Evolutionary conservation across 305 asterid species (phyloP).

Genomic region (Salvia sclarea): DNA sequence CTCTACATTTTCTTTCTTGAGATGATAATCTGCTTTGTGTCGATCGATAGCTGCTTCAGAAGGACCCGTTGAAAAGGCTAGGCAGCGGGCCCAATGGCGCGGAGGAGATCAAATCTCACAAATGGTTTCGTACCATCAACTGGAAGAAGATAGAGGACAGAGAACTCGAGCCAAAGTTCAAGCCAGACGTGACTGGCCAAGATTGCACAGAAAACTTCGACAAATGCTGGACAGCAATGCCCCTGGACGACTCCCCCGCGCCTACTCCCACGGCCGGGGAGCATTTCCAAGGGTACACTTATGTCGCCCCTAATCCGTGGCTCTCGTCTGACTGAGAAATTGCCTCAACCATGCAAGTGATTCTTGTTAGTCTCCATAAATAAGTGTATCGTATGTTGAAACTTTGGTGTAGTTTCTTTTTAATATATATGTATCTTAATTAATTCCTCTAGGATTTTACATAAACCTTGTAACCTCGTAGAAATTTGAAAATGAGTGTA

Average conservation of each 20-base stretch:
- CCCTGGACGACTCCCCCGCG: slow-evolving; percentile 84
- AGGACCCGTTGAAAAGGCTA: slow-evolving; percentile 71
- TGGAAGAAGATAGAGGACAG: slow-evolving; percentile 78
- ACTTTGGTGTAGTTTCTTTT: neutral
- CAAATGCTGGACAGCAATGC: slow-evolving; percentile 86
- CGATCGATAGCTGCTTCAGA: slow-evolving; percentile 61
- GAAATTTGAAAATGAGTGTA: neutral
- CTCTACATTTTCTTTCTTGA: neutral
- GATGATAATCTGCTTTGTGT: slow-evolving; percentile 12
- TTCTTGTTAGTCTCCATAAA: slow-evolving; percentile 18
- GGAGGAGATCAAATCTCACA: slow-evolving; percentile 75
- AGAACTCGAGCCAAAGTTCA: slow-evolving; percentile 70
- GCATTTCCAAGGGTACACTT: slow-evolving; percentile 83
- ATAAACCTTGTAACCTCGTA: neutral
- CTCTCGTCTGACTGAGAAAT: slow-evolving; percentile 49
- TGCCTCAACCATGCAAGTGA: slow-evolving; percentile 17
- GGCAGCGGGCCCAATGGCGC: slow-evolving; percentile 82
- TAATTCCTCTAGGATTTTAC: neutral
- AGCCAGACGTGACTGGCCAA: slow-evolving; percentile 75
- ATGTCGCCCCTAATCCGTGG: slow-evolving; percentile 82
- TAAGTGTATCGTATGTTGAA: neutral
- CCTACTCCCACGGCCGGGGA: slow-evolving; percentile 81
- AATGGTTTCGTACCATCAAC: slow-evolving; percentile 74
- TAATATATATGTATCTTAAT: neutral
- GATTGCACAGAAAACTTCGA: slow-evolving; percentile 92